Percentiles rank a stretch among this genome's conserved stretches.
Conservation (phyloP, 805 yeast genomes). For the Metschnikowia dekortorum region DNA sequence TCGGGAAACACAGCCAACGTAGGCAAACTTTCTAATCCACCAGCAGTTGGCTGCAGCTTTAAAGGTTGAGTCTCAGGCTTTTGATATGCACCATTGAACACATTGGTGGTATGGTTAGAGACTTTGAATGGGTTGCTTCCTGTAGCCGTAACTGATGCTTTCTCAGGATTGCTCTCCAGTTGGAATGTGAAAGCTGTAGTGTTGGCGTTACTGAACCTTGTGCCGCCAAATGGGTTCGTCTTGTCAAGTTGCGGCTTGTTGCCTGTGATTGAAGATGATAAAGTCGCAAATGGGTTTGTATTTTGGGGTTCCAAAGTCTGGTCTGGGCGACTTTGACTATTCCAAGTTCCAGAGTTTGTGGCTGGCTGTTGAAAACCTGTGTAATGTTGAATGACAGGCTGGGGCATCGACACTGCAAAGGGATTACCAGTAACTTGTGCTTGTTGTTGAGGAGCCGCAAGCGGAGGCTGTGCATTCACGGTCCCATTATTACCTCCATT, state of each 20-base stretch:
- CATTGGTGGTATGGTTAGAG: constrained; percentile 30
- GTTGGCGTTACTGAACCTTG: constrained; percentile 29
- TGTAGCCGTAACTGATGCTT: constrained; percentile 36
- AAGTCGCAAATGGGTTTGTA: constrained; percentile 34
- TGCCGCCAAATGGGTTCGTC: constrained; percentile 45
- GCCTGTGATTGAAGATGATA: constrained; percentile 14
- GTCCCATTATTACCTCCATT: constrained; percentile 45
- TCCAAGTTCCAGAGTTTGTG: constrained; percentile 11
- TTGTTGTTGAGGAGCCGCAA: constrained; percentile 17
- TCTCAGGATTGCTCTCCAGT: constrained; percentile 7
- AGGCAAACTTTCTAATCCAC: constrained; percentile 64
- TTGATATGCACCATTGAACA: constrained; percentile 24
- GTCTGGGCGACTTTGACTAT: constrained; percentile 15
- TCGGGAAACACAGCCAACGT: constrained; percentile 69
- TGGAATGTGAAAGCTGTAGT: constrained; percentile 16
- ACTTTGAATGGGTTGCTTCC: constrained; percentile 62
- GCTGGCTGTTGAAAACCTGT: constrained; percentile 7
- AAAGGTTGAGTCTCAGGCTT: constrained; percentile 23
- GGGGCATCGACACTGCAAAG: constrained; percentile 5
- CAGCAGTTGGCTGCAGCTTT: constrained; percentile 60
- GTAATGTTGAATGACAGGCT: constrained; percentile 9
- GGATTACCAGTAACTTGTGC: constrained; percentile 12
- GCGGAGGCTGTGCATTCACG: constrained; percentile 37
- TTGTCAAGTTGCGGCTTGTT: constrained; percentile 14
- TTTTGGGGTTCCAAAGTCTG: constrained; percentile 6